These are phyloP conservation scores for Chytriomyces sp. DNA, from an alignment of 192 early-diverging fungal genomes.

Conservation along the genomic window DNA sequence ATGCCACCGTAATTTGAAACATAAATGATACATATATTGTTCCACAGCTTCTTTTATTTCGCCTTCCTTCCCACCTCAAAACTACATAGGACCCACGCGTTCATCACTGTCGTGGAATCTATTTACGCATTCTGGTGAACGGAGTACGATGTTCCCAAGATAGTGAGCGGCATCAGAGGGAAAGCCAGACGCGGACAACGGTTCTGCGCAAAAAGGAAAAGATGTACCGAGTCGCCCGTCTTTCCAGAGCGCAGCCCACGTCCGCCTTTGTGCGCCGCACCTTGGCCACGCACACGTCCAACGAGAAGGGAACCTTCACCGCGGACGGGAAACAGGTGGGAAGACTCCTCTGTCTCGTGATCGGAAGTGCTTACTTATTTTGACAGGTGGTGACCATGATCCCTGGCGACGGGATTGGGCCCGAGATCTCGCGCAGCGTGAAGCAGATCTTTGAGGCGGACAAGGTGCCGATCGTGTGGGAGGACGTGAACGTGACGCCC, in stretches of 20 bases:
- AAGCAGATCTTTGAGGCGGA: constrained; percentile 90
- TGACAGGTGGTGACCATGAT: constrained; percentile 84
- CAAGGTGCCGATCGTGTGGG: constrained; percentile 94
- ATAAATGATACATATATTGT: no score
- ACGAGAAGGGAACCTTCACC: constrained; percentile 19
- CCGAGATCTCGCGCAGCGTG: constrained; percentile 93
- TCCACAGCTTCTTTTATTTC: no score
- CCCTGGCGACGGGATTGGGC: constrained; percentile 99
- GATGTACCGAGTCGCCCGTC: neutral
- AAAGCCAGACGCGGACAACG: no score
- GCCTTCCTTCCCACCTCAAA: no score
- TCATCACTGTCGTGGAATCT: no score
- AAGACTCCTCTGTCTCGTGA: neutral
- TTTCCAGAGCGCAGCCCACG: neutral
- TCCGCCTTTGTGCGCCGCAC: neutral
- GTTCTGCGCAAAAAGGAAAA: neutral
- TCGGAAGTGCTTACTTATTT: neutral
- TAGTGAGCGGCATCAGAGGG: no score
- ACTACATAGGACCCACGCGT: no score
- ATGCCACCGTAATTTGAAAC: no score
- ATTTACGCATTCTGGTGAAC: no score
- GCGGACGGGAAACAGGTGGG: neutral
- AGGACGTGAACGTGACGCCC: constrained; percentile 91
- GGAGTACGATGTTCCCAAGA: no score
- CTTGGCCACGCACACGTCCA: constrained; percentile 8